Percentiles rank a stretch among this genome's conserved stretches.
Evolutionary conservation across 805 yeast species (phyloP).

Genomic region (Hanseniaspora occidentalis): DNA sequence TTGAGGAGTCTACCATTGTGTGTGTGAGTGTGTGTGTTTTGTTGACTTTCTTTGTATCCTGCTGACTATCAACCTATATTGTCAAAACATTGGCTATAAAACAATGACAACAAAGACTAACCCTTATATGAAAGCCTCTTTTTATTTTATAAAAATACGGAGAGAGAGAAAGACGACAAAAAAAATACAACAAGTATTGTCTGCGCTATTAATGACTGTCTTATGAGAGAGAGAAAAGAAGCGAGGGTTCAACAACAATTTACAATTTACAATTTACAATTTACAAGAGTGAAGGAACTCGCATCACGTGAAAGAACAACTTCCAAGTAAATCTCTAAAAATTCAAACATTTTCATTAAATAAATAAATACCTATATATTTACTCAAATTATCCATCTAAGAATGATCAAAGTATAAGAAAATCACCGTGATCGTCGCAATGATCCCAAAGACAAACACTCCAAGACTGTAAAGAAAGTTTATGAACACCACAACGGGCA

Average conservation of each 20-base stretch:
- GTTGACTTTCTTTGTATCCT: background rate
- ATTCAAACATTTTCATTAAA: too few species aligned
- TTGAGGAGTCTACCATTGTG: background rate
- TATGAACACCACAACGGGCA: background rate
- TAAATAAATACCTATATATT: background rate
- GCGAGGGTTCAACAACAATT: too few species aligned
- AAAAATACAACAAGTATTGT: too few species aligned
- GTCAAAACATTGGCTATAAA: background rate
- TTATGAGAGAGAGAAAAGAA: too few species aligned
- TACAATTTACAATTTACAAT: too few species aligned
- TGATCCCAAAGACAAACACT: slow-evolving; percentile 5
- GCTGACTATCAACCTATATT: background rate
- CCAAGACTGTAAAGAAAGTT: slow-evolving; percentile 5
- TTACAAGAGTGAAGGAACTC: too few species aligned
- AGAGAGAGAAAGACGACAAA: too few species aligned
- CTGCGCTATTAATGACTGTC: too few species aligned
- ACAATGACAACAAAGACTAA: background rate
- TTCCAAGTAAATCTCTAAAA: too few species aligned
- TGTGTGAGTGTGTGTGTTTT: background rate
- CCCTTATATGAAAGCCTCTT: background rate
- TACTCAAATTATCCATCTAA: background rate
- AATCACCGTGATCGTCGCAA: slow-evolving; percentile 8
- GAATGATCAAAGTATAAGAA: slow-evolving; percentile 3
- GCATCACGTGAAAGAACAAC: too few species aligned
- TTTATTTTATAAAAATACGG: too few species aligned